A percentile compares a stretch with the other conserved stretches of the same genome.
Evolutionary conservation across 306 rosid genomes (phyloP).

Genomic region (Cyclanthera cordifolia): DNA sequence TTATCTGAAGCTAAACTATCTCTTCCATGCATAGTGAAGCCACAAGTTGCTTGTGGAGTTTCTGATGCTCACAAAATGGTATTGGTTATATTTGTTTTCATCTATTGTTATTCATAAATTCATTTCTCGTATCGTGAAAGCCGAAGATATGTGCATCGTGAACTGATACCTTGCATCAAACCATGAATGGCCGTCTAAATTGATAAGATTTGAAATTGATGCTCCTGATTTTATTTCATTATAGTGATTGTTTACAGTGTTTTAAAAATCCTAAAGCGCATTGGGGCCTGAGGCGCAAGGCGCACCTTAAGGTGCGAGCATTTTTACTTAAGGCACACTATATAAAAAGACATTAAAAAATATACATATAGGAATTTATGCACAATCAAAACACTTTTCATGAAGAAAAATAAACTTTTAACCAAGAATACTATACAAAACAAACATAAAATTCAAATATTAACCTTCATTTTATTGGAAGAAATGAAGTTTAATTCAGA

Average conservation of each 20-base stretch:
- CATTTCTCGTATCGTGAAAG: neutral
- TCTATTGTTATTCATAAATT: neutral
- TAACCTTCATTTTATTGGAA: too few species aligned
- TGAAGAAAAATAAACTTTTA: too few species aligned
- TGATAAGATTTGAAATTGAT: neutral
- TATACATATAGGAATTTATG: too few species aligned
- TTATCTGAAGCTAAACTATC: slow-evolving; percentile 47
- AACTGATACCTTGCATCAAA: neutral
- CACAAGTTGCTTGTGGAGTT: slow-evolving; percentile 92
- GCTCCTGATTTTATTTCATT: neutral
- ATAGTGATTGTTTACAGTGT: neutral
- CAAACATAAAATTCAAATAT: too few species aligned
- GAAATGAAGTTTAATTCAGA: too few species aligned
- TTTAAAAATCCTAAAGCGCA: too few species aligned
- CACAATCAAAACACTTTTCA: too few species aligned
- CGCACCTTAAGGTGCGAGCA: too few species aligned
- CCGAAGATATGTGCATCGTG: neutral
- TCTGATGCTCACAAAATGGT: slow-evolving; percentile 77
- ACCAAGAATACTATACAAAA: too few species aligned
- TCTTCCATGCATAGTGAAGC: slow-evolving; percentile 80
- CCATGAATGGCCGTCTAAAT: neutral
- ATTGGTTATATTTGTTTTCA: slow-evolving; percentile 10
- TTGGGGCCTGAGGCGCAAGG: too few species aligned
- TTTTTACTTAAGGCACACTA: too few species aligned
- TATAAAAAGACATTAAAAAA: too few species aligned